Base-by-base conservation (phyloP, 495 filamentous ascomycete species). In the Trichoderma erinaceum region DNA sequence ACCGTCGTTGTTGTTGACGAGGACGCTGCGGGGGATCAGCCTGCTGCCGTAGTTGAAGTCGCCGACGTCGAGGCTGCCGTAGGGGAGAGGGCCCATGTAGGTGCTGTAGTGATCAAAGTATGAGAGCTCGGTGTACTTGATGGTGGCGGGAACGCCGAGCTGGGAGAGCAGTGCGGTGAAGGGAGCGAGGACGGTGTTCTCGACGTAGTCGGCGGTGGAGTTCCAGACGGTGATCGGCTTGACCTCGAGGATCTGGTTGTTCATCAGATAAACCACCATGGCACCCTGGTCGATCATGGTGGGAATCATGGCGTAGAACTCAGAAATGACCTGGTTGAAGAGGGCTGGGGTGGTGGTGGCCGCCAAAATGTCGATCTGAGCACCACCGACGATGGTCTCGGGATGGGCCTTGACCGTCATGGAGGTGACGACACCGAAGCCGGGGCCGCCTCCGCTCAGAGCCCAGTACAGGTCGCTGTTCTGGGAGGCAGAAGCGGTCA, bases 401-500 rank as follows among this genome's bases (percentile, higher is more conserved):
- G 50, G 63, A 64, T 83, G 73, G 0, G 77, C 74, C 68, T 78
- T 80, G 11, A 74, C 71, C 0, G 83, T 86, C 71, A 82, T 70
- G 23, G 77, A 80, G 63, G 76, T 70, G 1, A 86, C 84, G 13
- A 85, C 79, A n/a, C 77, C 85, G 64, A 79, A 87, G 25, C 84
- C 82, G 18, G 75, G 79, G 13, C 86, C 87, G 12, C 86, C 86
- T 25, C 86, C 86, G 43, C 75, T 77, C 0, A 89, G 71, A 10
- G 87, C 87, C 85, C 84, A 88, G 73, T 80, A 88, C 0, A 89
- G 72, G 69, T 88, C 86, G 0, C 75, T 21, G 69, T 87, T 78
- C 65, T 83, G 29, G n/a, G 74, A 75, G 0, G 78, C 78, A 13
- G 76, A 76, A 15, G 81, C 82, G 0, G 72, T 77, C 35, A 88